A percentile compares a stretch with the other conserved stretches of the same genome.
Evolutionary conservation across 2,329 filamentous ascomycete genomes (phyloP).

Genomic region (Xylariaceae sp.): DNA sequence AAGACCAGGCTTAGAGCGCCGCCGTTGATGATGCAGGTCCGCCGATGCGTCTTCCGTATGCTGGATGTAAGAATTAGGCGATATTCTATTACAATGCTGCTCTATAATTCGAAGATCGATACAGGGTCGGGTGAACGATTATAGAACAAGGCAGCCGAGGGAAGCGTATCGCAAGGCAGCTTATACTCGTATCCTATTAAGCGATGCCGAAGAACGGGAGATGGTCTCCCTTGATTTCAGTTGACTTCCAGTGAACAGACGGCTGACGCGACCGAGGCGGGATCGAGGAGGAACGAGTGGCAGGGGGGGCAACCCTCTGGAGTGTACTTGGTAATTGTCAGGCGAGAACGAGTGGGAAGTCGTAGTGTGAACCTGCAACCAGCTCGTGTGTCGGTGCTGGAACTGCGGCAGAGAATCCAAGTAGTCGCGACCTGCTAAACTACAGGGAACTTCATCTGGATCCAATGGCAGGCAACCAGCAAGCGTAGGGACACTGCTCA

Average conservation of each 20-base stretch:
- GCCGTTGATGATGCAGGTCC: constrained; percentile 2
- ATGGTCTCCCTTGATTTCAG: too few species aligned
- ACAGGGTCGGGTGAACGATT: constrained; percentile 3
- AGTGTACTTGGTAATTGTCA: constrained; percentile 2
- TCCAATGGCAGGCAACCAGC: constrained; percentile 10
- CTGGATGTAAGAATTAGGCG: constrained; percentile 6
- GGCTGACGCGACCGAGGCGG: constrained; percentile 5
- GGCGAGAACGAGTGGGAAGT: background rate
- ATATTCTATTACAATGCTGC: constrained; percentile 12
- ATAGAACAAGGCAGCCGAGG: background rate
- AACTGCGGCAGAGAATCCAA: background rate
- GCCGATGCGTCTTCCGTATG: constrained; percentile 6
- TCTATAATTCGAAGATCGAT: constrained; percentile 4
- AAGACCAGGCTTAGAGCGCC: background rate
- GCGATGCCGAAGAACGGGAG: too few species aligned
- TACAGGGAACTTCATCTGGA: constrained; percentile 10
- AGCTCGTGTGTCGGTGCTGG: background rate
- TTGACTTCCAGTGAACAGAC: too few species aligned
- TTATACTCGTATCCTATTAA: too few species aligned
- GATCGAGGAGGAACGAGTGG: constrained; percentile 27
- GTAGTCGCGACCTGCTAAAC: constrained; percentile 9
- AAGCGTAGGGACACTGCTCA: constrained; percentile 7
- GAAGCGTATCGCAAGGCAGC: too few species aligned
- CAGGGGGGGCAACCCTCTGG: constrained; percentile 18
- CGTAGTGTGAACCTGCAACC: background rate